A percentile compares a stretch with the other conserved stretches of the same genome.
phyloP scores from a whole-genome alignment of 805 yeast genomes.

The Metschnikowia aberdeeniae region DNA sequence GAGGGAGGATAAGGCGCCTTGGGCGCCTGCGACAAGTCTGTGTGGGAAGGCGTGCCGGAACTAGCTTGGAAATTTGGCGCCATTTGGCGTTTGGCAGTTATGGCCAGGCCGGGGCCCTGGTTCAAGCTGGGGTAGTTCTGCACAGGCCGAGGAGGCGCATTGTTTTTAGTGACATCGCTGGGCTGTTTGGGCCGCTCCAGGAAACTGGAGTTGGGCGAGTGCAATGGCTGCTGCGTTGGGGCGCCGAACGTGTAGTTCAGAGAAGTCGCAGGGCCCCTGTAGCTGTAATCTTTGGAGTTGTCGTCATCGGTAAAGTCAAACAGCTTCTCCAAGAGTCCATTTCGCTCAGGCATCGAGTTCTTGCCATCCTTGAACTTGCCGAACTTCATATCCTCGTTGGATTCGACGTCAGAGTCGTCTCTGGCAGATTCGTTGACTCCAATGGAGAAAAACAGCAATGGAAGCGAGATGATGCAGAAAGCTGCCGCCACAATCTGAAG shows the following conservation, averaged over 20 bases:
- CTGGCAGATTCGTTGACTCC: conserved; percentile 23
- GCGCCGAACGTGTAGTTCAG: conserved; percentile 2
- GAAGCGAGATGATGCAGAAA: conserved; percentile 47
- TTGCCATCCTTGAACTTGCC: conserved; percentile 8
- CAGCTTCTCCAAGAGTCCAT: conserved; percentile 1
- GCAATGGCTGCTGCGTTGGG: neutral
- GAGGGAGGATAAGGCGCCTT: conserved; percentile 25
- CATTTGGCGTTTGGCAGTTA: conserved; percentile 27
- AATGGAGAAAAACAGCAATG: conserved; percentile 40
- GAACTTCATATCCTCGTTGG: conserved; percentile 15
- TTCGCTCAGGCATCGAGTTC: neutral
- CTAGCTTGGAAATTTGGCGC: conserved; percentile 31
- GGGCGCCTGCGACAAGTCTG: conserved; percentile 15
- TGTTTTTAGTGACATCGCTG: conserved; percentile 28
- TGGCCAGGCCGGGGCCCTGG: conserved; percentile 27
- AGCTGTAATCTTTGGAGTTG: conserved; percentile 9
- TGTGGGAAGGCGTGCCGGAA: conserved; percentile 23
- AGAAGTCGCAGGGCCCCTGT: conserved; percentile 8
- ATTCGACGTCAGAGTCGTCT: conserved; percentile 16
- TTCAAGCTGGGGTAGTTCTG: neutral
- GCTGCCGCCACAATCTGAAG: conserved; percentile 63
- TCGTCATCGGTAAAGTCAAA: conserved; percentile 6
- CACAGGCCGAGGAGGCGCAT: neutral
- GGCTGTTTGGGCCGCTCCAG: conserved; percentile 32
- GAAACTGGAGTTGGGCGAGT: conserved; percentile 20